Evolutionary conservation across 345 rosid genomes (phyloP).

Genomic region (Camelina neglecta): DNA sequence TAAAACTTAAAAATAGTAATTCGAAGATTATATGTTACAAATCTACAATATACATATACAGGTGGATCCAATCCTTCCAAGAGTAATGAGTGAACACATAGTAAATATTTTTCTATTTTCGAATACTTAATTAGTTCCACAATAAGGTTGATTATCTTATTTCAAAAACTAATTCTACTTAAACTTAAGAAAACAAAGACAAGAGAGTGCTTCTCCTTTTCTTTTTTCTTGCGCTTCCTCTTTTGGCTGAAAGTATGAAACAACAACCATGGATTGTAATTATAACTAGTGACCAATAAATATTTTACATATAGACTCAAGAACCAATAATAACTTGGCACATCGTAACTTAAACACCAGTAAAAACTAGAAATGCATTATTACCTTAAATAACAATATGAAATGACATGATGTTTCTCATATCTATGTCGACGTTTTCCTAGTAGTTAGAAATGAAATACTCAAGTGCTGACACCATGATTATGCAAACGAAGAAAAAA

Average conservation of each 20-base stretch:
- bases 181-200: too few species aligned
- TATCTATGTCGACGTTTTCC: neutral
- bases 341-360: neutral
- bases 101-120: neutral
- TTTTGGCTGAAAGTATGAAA: neutral
- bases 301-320: neutral
- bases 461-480: neutral
- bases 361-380: neutral
- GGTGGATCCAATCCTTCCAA: neutral
- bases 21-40: neutral
- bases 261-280: neutral
- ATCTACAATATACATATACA: neutral
- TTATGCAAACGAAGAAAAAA: neutral
- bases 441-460: conserved; percentile 11
- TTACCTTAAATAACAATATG: neutral
- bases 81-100: neutral
- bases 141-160: too few species aligned
- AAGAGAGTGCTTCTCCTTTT: too few species aligned
- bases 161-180: too few species aligned
- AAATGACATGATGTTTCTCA: neutral
- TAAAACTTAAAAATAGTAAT: neutral
- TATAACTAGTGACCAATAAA: too few species aligned
- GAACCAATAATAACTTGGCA: neutral
- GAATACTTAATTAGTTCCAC: neutral
- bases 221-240: neutral